phyloP scores from a whole-genome alignment of 768 basidiomycete genomes.

The Galerina sulciceps region DNA sequence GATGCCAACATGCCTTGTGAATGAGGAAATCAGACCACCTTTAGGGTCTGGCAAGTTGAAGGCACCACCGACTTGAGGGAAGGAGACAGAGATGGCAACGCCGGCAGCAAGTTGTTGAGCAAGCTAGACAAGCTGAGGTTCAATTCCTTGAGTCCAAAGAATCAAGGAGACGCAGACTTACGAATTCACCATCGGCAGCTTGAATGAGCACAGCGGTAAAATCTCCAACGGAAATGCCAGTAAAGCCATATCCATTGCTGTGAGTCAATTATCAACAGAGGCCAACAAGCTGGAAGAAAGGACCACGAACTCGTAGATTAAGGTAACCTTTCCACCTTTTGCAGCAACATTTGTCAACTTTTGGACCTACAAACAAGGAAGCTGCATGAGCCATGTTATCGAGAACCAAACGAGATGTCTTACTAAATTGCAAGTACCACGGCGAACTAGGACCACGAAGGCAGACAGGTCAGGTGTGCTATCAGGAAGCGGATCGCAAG shows the following conservation, averaged over 20 bases:
- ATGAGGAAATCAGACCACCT: slow-evolving; percentile 60
- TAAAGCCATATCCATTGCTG: slow-evolving; percentile 55
- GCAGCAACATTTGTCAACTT: slow-evolving; percentile 59
- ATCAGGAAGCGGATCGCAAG: slow-evolving; percentile 60
- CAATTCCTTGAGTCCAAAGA: neutral
- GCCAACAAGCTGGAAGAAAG: neutral
- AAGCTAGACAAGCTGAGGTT: slow-evolving; percentile 34
- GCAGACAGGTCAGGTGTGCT: slow-evolving; percentile 55
- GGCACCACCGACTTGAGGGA: slow-evolving; percentile 49
- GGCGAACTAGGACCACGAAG: slow-evolving; percentile 58
- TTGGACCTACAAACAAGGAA: slow-evolving; percentile 33
- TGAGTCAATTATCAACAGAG: neutral
- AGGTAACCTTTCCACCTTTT: slow-evolving; percentile 49
- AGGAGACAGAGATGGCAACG: slow-evolving; percentile 43
- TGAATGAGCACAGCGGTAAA: slow-evolving; percentile 57
- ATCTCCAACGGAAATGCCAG: slow-evolving; percentile 44
- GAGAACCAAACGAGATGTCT: slow-evolving; percentile 11
- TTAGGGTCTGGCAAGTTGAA: slow-evolving; percentile 49
- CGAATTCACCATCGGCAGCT: slow-evolving; percentile 58
- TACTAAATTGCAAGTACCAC: slow-evolving; percentile 63
- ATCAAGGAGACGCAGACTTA: slow-evolving; percentile 32
- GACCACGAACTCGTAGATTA: slow-evolving; percentile 58
- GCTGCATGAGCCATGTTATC: neutral
- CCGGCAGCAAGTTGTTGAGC: slow-evolving; percentile 54
- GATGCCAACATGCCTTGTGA: slow-evolving; percentile 37